Evolutionary conservation across 2,329 filamentous ascomycete genomes (phyloP), one percentile per base, ranked within the genome.

Genomic region (Neofusicoccum umdonicola): DNA sequence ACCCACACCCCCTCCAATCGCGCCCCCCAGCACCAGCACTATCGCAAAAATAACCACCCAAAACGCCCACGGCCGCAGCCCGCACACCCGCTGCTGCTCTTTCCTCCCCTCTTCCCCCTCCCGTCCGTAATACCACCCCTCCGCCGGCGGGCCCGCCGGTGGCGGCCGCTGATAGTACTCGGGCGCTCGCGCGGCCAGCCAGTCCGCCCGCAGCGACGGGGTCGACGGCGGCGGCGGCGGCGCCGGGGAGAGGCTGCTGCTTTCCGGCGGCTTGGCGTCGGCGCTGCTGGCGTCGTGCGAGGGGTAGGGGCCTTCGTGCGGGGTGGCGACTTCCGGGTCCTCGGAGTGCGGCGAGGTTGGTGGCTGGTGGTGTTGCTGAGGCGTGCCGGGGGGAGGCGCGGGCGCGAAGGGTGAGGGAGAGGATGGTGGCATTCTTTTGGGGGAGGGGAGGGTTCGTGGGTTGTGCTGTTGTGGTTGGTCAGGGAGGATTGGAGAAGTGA

Each of bases 161-260:
- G 41, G 22, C 56, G 41, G 22, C 11, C 41, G 22, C 31, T 17
- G 12, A 39, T 61, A 61, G 12, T 61, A 47, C 42, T 61, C 57
- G 12, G 44, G 57, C 42, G 57, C 57, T 17, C 57, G 44, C 31
- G 57, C 31, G 9, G 57, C 57, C 31, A 48, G 34, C 57, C 57
- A 61, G n/a, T 61, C 57, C 31, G 27, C 31, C 0, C 45, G 42
- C 11, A 45, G 7, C 3, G 39, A n/a, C 7, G 48, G n/a, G 2
- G 48, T 17, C 13, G 41, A 35, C 12, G 15, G 11, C 6, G 22
- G 13, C 6, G 15, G 54, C 6, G 22, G 5, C 3, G 22, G 54
- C 3, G 37, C 13, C 1, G 52, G 44, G 5, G 27, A 12, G 35
- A 19, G 27, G 17, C 5, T 12, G 45, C 45, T 31, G 4, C 8